Evolutionary conservation across 352 stramenopile genomes (phyloP).

Genomic region (Pythium plurisporium): DNA sequence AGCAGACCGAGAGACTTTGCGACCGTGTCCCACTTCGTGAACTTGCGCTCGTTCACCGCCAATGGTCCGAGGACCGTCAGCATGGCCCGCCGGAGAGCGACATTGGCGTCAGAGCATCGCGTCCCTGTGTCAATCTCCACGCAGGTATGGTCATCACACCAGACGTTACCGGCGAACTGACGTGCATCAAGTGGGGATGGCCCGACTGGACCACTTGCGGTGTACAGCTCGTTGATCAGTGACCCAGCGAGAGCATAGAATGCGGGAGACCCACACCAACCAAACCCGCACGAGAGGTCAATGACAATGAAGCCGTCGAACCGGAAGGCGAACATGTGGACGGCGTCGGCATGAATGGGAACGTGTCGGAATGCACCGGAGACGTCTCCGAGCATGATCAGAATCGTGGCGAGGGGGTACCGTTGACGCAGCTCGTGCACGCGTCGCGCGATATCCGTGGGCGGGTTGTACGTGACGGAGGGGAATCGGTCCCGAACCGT

Average conservation of each 20-base stretch:
- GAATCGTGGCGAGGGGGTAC: neutral
- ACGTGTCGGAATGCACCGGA: slow-evolving; percentile 29
- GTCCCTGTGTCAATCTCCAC: slow-evolving; percentile 16
- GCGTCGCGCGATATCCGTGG: neutral
- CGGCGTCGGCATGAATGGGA: slow-evolving; percentile 15
- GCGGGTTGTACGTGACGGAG: neutral
- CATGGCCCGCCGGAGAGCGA: slow-evolving; percentile 17
- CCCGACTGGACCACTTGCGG: neutral
- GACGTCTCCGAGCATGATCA: slow-evolving; percentile 27
- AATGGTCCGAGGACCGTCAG: slow-evolving; percentile 9
- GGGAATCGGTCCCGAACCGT: neutral
- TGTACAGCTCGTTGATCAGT: slow-evolving; percentile 20
- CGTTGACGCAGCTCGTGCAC: neutral
- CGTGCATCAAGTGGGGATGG: neutral
- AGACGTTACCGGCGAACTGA: slow-evolving; percentile 16
- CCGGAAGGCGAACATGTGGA: slow-evolving; percentile 25
- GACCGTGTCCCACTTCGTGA: neutral
- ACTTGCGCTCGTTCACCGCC: slow-evolving; percentile 10
- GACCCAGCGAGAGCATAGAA: slow-evolving; percentile 21
- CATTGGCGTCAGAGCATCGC: slow-evolving; percentile 10
- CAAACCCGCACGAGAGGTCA: slow-evolving; percentile 21
- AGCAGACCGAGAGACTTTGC: slow-evolving; percentile 1
- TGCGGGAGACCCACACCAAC: slow-evolving; percentile 13
- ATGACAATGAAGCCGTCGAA: slow-evolving; percentile 19
- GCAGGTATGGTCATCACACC: slow-evolving; percentile 27